Evolutionary conservation across 177 flowering plant species (phyloP).

Genomic region (Telopea speciosissima): DNA sequence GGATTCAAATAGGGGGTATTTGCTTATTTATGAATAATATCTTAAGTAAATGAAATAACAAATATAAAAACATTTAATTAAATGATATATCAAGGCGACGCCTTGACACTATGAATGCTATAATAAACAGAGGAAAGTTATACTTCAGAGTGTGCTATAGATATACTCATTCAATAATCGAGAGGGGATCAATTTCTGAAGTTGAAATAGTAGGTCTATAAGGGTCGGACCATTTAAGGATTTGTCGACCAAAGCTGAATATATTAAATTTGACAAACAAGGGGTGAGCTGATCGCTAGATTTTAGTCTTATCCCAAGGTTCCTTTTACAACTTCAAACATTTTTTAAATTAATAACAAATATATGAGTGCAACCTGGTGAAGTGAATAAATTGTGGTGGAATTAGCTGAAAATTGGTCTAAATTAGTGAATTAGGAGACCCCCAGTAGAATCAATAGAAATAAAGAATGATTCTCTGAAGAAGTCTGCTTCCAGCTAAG

Average conservation of each 20-base stretch:
- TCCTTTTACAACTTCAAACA: neutral
- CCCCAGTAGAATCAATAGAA: neutral
- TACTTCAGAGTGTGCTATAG: neutral
- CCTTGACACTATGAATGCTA: no score
- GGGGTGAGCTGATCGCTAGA: neutral
- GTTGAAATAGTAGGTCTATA: neutral
- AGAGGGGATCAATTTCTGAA: neutral
- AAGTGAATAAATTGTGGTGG: neutral
- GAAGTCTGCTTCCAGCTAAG: neutral
- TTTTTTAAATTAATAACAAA: neutral
- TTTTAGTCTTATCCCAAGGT: no score
- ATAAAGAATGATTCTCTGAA: neutral
- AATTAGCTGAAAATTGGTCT: neutral
- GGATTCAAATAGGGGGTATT: no score
- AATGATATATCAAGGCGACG: no score
- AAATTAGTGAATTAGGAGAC: neutral
- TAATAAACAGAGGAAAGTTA: neutral
- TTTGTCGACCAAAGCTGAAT: neutral
- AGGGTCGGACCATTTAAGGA: neutral
- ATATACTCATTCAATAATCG: neutral
- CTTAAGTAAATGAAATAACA: no score
- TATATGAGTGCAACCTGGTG: neutral
- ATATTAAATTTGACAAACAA: neutral
- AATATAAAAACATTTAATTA: no score
- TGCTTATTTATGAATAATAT: no score